Percentiles rank a stretch among this genome's conserved stretches.
phyloP scores from a whole-genome alignment of 352 stramenopile species.

The Peronosclerospora sorghi region DNA sequence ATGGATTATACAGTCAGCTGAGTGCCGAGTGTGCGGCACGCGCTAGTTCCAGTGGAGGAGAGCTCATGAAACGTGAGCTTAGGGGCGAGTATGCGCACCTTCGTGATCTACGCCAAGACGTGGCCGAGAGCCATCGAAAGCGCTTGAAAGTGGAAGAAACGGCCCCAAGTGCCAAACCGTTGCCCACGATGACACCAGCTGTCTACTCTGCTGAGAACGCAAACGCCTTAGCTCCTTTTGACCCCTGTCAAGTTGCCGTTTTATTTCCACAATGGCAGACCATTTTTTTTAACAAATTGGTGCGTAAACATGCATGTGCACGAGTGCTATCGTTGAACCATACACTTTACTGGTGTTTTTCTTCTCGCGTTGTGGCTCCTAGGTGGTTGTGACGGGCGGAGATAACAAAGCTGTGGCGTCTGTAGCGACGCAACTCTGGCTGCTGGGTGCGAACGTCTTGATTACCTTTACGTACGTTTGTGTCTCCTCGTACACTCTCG shows the following conservation, averaged over 20 bases:
- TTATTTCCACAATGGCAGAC: constrained; percentile 23
- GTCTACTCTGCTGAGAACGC: background rate
- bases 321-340: background rate
- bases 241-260: constrained; percentile 16
- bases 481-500: background rate
- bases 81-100: constrained; percentile 15
- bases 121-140: constrained; percentile 13
- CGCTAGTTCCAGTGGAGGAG: background rate
- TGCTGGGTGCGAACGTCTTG: constrained; percentile 51
- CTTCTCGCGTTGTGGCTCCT: too few relatives aligned
- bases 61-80: constrained; percentile 20
- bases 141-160: constrained; percentile 7
- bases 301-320: constrained; percentile 8
- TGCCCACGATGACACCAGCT: constrained; percentile 7
- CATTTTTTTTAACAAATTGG: constrained; percentile 45
- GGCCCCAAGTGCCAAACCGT: constrained; percentile 2
- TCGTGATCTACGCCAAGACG: too few relatives aligned
- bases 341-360: background rate
- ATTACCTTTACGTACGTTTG: constrained; percentile 48
- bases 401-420: constrained; percentile 36
- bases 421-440: constrained; percentile 51
- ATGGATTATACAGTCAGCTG: constrained; percentile 46
- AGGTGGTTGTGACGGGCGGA: constrained; percentile 57
- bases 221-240: constrained; percentile 7
- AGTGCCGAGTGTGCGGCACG: background rate